These are phyloP conservation scores for Nymphaea thermarum DNA, from an alignment of 164 flowering plant genomes.

Conservation along the genomic window DNA sequence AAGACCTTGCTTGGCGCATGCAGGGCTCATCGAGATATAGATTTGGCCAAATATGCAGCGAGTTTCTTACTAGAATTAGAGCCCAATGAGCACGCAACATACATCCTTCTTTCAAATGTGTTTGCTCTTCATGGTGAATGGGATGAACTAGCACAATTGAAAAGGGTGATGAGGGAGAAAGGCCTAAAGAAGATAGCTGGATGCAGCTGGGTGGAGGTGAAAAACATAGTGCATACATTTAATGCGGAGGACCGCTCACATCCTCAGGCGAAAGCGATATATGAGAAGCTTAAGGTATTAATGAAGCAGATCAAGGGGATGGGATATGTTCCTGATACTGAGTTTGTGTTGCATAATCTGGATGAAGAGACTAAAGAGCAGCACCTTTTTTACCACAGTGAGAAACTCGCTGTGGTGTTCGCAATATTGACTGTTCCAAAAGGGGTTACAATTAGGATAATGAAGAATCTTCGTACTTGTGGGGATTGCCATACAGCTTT, in stretches of 20 bases:
- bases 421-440: slow-evolving; percentile 37
- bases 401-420: slow-evolving; percentile 57
- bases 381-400: slow-evolving; percentile 46
- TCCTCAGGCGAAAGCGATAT: slow-evolving; percentile 34
- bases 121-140: slow-evolving; percentile 54
- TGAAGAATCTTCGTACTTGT: slow-evolving; percentile 74
- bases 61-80: slow-evolving; percentile 38
- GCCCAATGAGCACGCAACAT: slow-evolving; percentile 75
- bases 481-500: slow-evolving; percentile 52
- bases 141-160: slow-evolving; percentile 59
- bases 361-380: slow-evolving; percentile 45
- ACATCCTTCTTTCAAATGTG: slow-evolving; percentile 65
- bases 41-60: slow-evolving; percentile 48
- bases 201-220: slow-evolving; percentile 85
- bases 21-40: slow-evolving; percentile 54
- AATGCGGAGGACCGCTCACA: slow-evolving; percentile 66
- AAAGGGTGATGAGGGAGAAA: slow-evolving; percentile 63
- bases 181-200: slow-evolving; percentile 81
- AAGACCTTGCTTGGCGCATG: slow-evolving; percentile 76
- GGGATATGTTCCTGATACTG: slow-evolving; percentile 12
- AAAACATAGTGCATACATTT: slow-evolving; percentile 51
- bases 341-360: slow-evolving; percentile 12
- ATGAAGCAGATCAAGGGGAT: slow-evolving; percentile 34
- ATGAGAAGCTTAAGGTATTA: slow-evolving; percentile 20
- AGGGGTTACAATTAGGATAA: slow-evolving; percentile 43